Conservation (phyloP, 2,329 filamentous ascomycete genomes). For the Hypoxylon sp. region DNA sequence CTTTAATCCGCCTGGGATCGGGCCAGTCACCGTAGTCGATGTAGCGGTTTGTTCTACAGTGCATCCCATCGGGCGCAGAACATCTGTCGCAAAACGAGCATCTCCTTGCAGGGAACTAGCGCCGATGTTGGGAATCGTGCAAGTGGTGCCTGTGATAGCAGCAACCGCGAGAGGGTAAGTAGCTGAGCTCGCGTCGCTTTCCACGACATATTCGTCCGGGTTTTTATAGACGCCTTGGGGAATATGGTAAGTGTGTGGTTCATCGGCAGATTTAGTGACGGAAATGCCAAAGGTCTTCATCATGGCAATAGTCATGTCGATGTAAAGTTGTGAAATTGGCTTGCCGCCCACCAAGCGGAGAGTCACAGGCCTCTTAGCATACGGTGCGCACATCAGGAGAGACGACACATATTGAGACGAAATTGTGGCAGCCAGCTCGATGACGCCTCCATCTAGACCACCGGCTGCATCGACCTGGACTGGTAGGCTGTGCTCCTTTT, state of each 20-base stretch:
- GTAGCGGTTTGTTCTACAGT: slow-evolving; percentile 84
- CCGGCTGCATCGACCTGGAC: slow-evolving; percentile 85
- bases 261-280: slow-evolving; percentile 81
- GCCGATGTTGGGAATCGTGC: slow-evolving; percentile 96
- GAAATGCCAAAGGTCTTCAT: slow-evolving; percentile 92
- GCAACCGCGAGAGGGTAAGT: slow-evolving; percentile 96
- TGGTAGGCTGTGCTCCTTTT: slow-evolving; percentile 86
- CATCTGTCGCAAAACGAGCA: slow-evolving; percentile 91
- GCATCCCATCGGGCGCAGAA: slow-evolving; percentile 94
- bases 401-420: slow-evolving; percentile 99
- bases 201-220: slow-evolving; percentile 87
- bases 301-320: slow-evolving; percentile 99
- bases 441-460: slow-evolving; percentile 87
- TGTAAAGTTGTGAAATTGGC: slow-evolving; percentile 96
- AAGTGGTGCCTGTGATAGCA: slow-evolving; percentile 94
- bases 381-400: slow-evolving; percentile 95
- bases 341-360: slow-evolving; percentile 94
- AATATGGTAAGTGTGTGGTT: slow-evolving; percentile 94
- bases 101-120: slow-evolving; percentile 93
- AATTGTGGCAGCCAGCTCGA: slow-evolving; percentile 93
- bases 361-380: slow-evolving; percentile 94
- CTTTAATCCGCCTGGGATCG: slow-evolving; percentile 79
- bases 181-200: slow-evolving; percentile 97
- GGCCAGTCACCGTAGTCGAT: slow-evolving; percentile 94
- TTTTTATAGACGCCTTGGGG: slow-evolving; percentile 87